A percentile compares a stretch with the other conserved stretches of the same genome.
phyloP scores from a whole-genome alignment of 352 stramenopile genomes.

The Pythium apleroticum region DNA sequence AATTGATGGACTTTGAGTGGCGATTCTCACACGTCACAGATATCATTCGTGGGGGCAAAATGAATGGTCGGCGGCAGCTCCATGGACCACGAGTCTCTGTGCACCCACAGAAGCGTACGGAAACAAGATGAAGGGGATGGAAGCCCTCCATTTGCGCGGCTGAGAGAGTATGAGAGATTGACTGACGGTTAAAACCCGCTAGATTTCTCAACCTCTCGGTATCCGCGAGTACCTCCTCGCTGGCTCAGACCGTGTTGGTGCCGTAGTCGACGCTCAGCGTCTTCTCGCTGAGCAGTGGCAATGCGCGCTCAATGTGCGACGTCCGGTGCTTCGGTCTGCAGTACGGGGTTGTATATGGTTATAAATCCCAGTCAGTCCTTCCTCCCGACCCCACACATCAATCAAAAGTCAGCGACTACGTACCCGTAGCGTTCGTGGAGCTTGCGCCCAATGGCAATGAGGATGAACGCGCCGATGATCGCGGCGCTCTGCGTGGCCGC shows the following conservation, averaged over 20 bases:
- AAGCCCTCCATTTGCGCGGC: too few relatives aligned
- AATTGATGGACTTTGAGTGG: too few relatives aligned
- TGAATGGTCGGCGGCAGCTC: too few relatives aligned
- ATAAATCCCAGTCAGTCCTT: background rate
- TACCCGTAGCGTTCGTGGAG: conserved; percentile 20
- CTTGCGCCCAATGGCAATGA: conserved; percentile 39
- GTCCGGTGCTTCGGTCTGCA: conserved; percentile 5
- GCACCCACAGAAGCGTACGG: too few relatives aligned
- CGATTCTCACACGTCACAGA: too few relatives aligned
- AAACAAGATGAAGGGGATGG: too few relatives aligned
- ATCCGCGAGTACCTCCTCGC: background rate
- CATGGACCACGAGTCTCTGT: too few relatives aligned
- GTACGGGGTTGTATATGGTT: too few relatives aligned
- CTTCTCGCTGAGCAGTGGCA: conserved; percentile 17
- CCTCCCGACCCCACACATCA: background rate
- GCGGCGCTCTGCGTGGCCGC: conserved; percentile 57
- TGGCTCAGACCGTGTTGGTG: background rate
- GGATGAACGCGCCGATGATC: conserved; percentile 57
- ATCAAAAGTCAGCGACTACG: background rate
- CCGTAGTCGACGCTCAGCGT: conserved; percentile 18
- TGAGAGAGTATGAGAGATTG: too few relatives aligned
- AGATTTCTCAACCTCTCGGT: too few relatives aligned
- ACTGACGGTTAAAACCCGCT: too few relatives aligned
- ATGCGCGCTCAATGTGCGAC: background rate
- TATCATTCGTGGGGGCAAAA: too few relatives aligned